phyloP scores from a whole-genome alignment of 805 yeast genomes.

The Phaffomyces thermotolerans region DNA sequence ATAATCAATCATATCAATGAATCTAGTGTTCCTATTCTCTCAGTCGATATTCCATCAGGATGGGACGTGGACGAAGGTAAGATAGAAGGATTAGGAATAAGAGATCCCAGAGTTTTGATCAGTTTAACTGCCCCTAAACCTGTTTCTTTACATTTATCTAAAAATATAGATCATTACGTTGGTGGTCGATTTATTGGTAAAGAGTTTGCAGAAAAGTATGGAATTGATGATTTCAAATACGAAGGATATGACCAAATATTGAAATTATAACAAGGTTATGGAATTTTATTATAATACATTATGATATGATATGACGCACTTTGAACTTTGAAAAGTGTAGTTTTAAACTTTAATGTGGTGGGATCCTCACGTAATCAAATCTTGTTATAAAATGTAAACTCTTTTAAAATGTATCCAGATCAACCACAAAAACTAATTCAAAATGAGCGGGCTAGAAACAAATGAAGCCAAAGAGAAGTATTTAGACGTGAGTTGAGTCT shows the following conservation, averaged over 20 bases:
- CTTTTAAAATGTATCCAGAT: too few relatives aligned
- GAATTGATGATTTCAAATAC: constrained; percentile 57
- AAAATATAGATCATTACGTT: constrained; percentile 54
- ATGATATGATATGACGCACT: neutral
- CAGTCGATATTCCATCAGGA: constrained; percentile 92
- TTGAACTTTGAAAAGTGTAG: neutral
- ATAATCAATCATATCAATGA: constrained; percentile 36
- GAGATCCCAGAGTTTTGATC: constrained; percentile 62
- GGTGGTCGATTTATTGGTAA: constrained; percentile 84
- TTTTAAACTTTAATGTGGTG: too few relatives aligned
- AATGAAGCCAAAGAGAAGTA: constrained; percentile 5
- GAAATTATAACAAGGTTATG: constrained; percentile 19
- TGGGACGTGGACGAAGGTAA: constrained; percentile 97
- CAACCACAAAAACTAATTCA: too few relatives aligned
- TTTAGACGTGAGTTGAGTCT: constrained; percentile 5
- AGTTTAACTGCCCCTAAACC: constrained; percentile 94
- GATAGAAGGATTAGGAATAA: constrained; percentile 26
- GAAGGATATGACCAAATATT: constrained; percentile 51
- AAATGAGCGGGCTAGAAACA: constrained; percentile 2
- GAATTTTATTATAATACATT: neutral
- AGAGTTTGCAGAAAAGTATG: constrained; percentile 64
- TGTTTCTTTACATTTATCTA: constrained; percentile 50
- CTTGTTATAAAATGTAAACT: too few relatives aligned
- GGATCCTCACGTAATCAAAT: too few relatives aligned
- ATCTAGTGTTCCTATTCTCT: constrained; percentile 48